Evolutionary conservation across 352 stramenopile genomes (phyloP).

Genomic region (Phytopythium vexans): DNA sequence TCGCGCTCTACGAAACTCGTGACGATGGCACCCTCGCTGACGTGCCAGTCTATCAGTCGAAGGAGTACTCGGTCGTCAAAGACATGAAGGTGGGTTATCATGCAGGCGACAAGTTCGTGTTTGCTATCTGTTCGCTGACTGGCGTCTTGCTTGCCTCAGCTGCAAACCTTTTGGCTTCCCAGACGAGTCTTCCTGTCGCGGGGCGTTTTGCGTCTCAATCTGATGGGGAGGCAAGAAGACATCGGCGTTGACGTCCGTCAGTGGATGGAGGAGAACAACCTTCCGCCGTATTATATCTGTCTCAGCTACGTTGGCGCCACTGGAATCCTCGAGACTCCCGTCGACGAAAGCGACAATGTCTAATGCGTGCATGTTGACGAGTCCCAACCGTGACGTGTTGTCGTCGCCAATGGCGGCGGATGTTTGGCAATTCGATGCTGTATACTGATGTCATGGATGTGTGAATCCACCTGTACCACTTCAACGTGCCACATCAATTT

Average conservation of each 20-base stretch:
- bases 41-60: conserved; percentile 44
- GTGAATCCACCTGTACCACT: no score
- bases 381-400: no score
- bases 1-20: conserved; percentile 52
- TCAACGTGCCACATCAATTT: no score
- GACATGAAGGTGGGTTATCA: conserved; percentile 44
- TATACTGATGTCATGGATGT: no score
- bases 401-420: no score
- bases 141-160: conserved; percentile 12
- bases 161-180: conserved; percentile 57
- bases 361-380: no score
- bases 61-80: conserved; percentile 45
- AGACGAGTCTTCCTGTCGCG: conserved; percentile 38
- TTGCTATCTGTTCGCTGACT: neutral
- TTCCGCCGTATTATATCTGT: conserved; percentile 69
- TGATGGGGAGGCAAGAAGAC: conserved; percentile 55
- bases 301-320: conserved; percentile 66
- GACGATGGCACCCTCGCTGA: conserved; percentile 9
- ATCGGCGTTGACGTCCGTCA: conserved; percentile 44
- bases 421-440: no score
- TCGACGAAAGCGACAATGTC: neutral
- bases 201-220: conserved; percentile 51
- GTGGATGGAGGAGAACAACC: conserved; percentile 48
- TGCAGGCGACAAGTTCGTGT: neutral
- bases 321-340: conserved; percentile 19